Evolutionary conservation across 73 alveolate genomes (phyloP).

Genomic region (Effrenium voratum): DNA sequence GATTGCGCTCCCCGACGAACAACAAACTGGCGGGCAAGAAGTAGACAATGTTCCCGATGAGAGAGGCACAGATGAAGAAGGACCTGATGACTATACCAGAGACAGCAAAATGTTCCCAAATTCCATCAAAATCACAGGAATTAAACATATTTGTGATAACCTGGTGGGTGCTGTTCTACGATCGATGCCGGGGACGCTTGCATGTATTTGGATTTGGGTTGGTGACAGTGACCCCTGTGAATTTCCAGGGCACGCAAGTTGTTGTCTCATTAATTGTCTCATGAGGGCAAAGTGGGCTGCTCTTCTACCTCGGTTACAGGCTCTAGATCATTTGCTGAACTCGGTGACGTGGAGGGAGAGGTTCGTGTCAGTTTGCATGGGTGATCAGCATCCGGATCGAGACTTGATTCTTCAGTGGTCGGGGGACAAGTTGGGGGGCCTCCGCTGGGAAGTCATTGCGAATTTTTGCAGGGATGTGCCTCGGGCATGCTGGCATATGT

Average conservation of each 20-base stretch:
- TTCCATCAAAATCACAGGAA: background rate
- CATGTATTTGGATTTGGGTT: background rate
- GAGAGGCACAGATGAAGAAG: background rate
- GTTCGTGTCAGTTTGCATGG: background rate
- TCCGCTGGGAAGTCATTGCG: conserved; percentile 7
- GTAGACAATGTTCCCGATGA: background rate
- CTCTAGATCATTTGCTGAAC: background rate
- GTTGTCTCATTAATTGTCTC: background rate
- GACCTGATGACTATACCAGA: background rate
- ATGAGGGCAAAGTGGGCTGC: background rate
- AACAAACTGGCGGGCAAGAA: too few species aligned
- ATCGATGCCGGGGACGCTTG: background rate
- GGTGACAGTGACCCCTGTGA: background rate
- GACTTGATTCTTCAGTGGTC: background rate
- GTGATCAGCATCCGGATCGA: background rate
- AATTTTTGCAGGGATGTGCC: background rate
- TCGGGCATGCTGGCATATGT: background rate
- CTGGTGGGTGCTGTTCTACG: background rate
- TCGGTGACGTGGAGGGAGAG: background rate
- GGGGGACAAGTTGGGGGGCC: background rate
- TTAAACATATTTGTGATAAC: conserved; percentile 19
- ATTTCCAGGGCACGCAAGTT: too few species aligned
- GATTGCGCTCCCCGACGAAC: too few species aligned
- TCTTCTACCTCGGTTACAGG: background rate
- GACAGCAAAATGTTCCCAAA: background rate